Evolutionary conservation across 345 rosid species (phyloP).

Genomic region (Aquilaria yunnanensis): DNA sequence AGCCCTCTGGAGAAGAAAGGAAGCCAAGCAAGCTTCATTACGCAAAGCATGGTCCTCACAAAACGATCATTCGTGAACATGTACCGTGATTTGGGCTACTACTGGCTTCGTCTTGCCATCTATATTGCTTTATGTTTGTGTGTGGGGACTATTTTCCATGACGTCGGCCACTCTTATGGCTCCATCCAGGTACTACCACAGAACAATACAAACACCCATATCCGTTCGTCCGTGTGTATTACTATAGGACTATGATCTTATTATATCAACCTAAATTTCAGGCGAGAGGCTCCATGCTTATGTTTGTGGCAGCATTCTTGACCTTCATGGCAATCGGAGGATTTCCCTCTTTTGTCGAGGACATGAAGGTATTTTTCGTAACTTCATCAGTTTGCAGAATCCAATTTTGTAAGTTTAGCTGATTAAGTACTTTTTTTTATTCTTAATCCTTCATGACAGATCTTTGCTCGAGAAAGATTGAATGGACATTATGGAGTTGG

Average conservation of each 20-base stretch:
- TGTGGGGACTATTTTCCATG: constrained; percentile 36
- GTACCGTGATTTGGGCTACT: constrained; percentile 59
- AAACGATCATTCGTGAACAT: constrained; percentile 50
- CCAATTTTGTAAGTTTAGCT: no score
- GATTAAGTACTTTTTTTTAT: not conserved
- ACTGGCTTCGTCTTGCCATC: constrained; percentile 54
- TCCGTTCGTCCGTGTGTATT: not conserved
- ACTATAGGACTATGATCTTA: not conserved
- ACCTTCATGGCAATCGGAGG: constrained; percentile 54
- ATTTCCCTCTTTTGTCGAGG: constrained; percentile 50
- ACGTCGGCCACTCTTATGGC: constrained; percentile 34
- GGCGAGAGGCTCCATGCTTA: constrained; percentile 44
- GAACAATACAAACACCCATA: not conserved
- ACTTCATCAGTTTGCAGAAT: not conserved
- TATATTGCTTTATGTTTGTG: constrained; percentile 43
- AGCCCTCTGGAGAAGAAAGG: constrained; percentile 23
- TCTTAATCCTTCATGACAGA: constrained; percentile 9
- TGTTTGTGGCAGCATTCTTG: constrained; percentile 39
- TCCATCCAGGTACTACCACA: constrained; percentile 43
- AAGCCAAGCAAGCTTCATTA: constrained; percentile 35
- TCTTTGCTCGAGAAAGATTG: constrained; percentile 44
- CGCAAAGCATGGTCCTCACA: constrained; percentile 30
- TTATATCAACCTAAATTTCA: constrained; percentile 8
- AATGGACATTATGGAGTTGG: constrained; percentile 51
- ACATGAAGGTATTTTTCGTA: constrained; percentile 28